Conservation (phyloP, 2,329 filamentous ascomycete genomes). For the Fusarium austroafricanum region DNA sequence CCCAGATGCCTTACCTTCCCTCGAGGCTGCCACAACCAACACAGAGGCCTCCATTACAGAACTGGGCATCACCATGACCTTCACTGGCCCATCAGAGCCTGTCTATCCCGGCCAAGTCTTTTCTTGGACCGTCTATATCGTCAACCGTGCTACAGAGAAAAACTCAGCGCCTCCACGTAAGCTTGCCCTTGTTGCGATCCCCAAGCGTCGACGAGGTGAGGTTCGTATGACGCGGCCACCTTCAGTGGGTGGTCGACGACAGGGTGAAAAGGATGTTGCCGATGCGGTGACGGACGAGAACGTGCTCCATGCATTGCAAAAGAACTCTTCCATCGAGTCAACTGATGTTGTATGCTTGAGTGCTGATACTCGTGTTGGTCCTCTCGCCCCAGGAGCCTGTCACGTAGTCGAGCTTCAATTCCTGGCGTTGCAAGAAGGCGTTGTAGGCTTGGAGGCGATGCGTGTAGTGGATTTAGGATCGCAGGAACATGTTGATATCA, state of each 20-base stretch:
- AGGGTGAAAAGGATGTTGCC: conserved; percentile 60
- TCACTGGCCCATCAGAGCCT: conserved; percentile 68
- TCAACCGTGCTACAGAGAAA: conserved; percentile 72
- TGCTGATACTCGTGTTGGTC: conserved; percentile 78
- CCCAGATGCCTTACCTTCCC: conserved; percentile 69
- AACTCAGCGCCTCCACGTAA: conserved; percentile 66
- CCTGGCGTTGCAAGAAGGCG: conserved; percentile 73
- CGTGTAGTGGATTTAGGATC: conserved; percentile 78
- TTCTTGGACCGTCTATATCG: conserved; percentile 78
- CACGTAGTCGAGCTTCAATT: conserved; percentile 80
- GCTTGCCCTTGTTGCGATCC: conserved; percentile 75
- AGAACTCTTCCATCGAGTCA: conserved; percentile 70
- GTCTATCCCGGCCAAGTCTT: conserved; percentile 75
- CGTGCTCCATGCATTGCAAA: conserved; percentile 77
- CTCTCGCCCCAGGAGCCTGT: conserved; percentile 77
- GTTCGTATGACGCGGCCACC: conserved; percentile 64
- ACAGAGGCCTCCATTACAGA: conserved; percentile 64
- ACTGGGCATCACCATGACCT: conserved; percentile 80
- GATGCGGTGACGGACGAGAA: conserved; percentile 79
- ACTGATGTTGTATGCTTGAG: conserved; percentile 80
- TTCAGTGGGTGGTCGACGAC: conserved; percentile 58
- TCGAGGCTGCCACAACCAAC: conserved; percentile 64
- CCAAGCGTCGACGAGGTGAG: conserved; percentile 71
- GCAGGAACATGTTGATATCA: conserved; percentile 81
- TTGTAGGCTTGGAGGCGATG: conserved; percentile 77